Base-by-base conservation (phyloP, 192 early-diverging fungal genomes). In the Linnemannia schmuckeri region DNA sequence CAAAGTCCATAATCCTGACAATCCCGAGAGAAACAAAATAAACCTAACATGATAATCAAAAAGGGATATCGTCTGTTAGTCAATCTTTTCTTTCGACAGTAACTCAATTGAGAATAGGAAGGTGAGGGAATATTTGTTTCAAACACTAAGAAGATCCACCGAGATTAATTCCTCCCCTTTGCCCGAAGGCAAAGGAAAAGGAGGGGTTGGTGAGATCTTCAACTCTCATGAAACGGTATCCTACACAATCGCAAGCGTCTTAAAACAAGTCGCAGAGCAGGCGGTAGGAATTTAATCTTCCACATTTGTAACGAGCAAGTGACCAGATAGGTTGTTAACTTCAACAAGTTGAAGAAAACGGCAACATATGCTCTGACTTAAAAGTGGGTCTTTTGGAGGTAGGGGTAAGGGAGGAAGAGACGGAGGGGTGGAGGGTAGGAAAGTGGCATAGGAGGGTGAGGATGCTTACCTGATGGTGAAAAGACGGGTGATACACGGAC, bases 291-390 rank as follows among this genome's bases (percentile, higher is more conserved):
- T 46, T 87, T 87, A 69, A 87, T 87, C 63, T 87, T 87, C 85
- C 85, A 87, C 85, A 81, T 87, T 87, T 87, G 85, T 87, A 87
- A 87, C 85, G 85, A 87, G 85, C 85, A 87, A 87, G 70, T 76
- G 79, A 87, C 85, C 85, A 87, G 78, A 55, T 77, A 20, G 49
- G 54, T 69, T 57, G 54, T 42, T 40, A 17, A 52, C 61, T 24
- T 49, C 35, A 57, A 63, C 52, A 38, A 80, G 41, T 46, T 52
- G 49, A 76, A 57, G 37, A 22, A 74, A 72, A 74, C 69, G 85
- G 85, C 79, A 78, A 81, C 79, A 87, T 46, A 81, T 87, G 85
- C 85, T 87, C 85, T 87, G 85, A 87, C 85, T 87, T 87, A 87
- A 87, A 87, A 81, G 85, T 87, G 85, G 85, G 79, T 86, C 37